phyloP scores from a whole-genome alignment of 768 basidiomycete genomes.

The Rhizopogon rudus region DNA sequence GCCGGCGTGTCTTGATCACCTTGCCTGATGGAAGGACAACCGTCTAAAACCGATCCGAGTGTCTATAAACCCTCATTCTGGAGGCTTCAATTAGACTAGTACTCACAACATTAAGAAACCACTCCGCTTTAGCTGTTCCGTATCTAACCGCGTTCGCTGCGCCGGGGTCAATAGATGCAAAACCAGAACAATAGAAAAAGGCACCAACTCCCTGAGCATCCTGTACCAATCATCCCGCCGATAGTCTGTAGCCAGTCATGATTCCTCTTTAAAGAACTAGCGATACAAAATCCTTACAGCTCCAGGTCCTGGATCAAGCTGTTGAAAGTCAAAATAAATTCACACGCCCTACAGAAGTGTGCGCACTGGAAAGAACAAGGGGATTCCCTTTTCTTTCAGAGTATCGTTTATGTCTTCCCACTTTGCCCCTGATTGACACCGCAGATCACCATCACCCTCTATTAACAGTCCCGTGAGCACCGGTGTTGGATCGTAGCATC shows the following conservation, averaged over 20 bases:
- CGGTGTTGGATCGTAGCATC: constrained; percentile 2
- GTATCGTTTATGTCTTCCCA: constrained; percentile 78
- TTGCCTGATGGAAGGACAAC: constrained; percentile 82
- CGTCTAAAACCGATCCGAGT: constrained; percentile 46
- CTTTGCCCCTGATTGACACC: constrained; percentile 69
- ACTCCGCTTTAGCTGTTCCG: constrained; percentile 84
- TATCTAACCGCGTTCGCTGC: constrained; percentile 79
- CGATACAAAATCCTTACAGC: constrained; percentile 38
- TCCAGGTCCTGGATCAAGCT: constrained; percentile 72
- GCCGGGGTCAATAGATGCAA: background rate
- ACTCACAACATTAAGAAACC: constrained; percentile 78
- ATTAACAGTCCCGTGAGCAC: background rate
- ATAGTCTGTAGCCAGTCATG: constrained; percentile 47
- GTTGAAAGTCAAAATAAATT: background rate
- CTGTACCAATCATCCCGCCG: constrained; percentile 86
- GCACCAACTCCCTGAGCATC: constrained; percentile 75
- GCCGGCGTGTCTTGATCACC: constrained; percentile 79
- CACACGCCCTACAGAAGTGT: background rate
- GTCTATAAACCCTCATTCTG: constrained; percentile 17
- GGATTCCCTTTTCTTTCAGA: constrained; percentile 64
- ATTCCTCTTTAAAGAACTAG: background rate
- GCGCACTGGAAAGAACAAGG: constrained; percentile 82
- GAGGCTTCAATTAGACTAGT: background rate
- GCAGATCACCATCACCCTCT: constrained; percentile 72
- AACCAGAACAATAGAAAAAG: background rate